A percentile compares a stretch with the other conserved stretches of the same genome.
phyloP scores from a whole-genome alignment of 352 stramenopile genomes.

The Phytophthora quininea region DNA sequence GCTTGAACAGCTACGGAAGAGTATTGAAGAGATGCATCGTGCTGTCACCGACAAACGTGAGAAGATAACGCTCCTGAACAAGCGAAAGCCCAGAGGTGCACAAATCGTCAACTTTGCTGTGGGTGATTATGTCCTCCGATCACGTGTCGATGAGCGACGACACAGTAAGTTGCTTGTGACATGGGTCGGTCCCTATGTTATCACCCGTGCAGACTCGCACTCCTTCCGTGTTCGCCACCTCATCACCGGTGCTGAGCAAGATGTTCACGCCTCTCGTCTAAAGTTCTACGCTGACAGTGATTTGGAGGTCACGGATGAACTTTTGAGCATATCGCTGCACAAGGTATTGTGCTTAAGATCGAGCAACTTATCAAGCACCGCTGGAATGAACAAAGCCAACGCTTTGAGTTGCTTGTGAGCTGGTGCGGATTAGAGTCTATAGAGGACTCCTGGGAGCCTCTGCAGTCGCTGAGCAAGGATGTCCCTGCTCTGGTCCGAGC shows the following conservation, averaged over 20 bases:
- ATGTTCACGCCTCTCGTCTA: slow-evolving; percentile 20
- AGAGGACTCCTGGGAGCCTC: slow-evolving; percentile 26
- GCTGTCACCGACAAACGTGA: slow-evolving; percentile 9
- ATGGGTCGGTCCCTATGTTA: slow-evolving; percentile 22
- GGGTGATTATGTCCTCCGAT: slow-evolving; percentile 23
- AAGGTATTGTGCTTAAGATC: slow-evolving; percentile 14
- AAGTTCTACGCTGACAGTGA: slow-evolving; percentile 26
- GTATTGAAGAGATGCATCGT: slow-evolving; percentile 21
- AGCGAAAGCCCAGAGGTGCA: slow-evolving; percentile 10
- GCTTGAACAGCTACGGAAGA: slow-evolving; percentile 7
- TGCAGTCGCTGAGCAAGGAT: slow-evolving; percentile 12
- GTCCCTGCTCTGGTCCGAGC: slow-evolving; percentile 14
- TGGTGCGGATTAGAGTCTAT: slow-evolving; percentile 23
- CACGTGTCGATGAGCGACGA: slow-evolving; percentile 16
- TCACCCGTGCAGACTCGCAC: slow-evolving; percentile 12
- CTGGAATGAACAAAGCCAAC: slow-evolving; percentile 15
- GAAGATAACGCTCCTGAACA: slow-evolving; percentile 25
- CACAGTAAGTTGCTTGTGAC: slow-evolving; percentile 25
- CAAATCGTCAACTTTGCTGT: slow-evolving; percentile 25
- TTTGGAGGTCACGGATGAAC: slow-evolving; percentile 15
- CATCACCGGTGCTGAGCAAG: slow-evolving; percentile 19
- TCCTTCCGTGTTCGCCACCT: slow-evolving; percentile 21
- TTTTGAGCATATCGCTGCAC: slow-evolving; percentile 20
- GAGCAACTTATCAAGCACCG: slow-evolving; percentile 7
- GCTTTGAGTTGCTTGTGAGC: slow-evolving; percentile 17